Conservation (phyloP, 805 yeast genomes). For the Ogataea nonfermentans region DNA sequence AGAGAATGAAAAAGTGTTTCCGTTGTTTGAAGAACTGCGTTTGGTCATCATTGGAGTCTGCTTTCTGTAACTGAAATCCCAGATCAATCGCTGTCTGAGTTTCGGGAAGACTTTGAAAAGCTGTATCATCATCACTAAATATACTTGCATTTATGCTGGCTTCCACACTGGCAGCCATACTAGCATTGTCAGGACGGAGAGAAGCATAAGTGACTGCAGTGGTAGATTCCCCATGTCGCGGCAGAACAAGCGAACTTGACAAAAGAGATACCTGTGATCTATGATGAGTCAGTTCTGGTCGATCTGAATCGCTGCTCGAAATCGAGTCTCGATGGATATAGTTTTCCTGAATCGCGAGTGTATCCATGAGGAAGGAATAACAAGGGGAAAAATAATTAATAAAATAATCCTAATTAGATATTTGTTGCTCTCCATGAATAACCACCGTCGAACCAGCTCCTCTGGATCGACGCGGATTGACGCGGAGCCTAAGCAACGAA, state of each 20-base stretch:
- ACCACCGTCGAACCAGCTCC: conserved; percentile 6
- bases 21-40: conserved; percentile 35
- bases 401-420: background rate
- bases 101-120: conserved; percentile 10
- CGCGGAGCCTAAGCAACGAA: conserved; percentile 9
- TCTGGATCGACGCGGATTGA: conserved; percentile 5
- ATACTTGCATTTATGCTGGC: conserved; percentile 27
- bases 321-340: conserved; percentile 18
- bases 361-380: conserved; percentile 12
- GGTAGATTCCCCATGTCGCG: conserved; percentile 32
- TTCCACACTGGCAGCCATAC: conserved; percentile 12
- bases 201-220: conserved; percentile 31
- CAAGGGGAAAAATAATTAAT: conserved; percentile 2
- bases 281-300: conserved; percentile 14
- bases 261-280: conserved; percentile 23
- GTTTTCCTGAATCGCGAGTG: conserved; percentile 27
- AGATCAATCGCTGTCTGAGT: conserved; percentile 20
- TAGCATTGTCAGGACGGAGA: conserved; percentile 10
- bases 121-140: conserved; percentile 19
- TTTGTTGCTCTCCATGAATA: background rate
- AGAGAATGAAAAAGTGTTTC: conserved; percentile 76
- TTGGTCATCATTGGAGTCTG: conserved; percentile 30
- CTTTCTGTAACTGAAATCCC: conserved; percentile 22
- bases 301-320: conserved; percentile 6
- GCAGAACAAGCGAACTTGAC: conserved; percentile 20